Percentiles rank a stretch among this genome's conserved stretches.
Evolutionary conservation across 164 flowering plant species (phyloP).

Genomic region (Tinospora cordifolia): DNA sequence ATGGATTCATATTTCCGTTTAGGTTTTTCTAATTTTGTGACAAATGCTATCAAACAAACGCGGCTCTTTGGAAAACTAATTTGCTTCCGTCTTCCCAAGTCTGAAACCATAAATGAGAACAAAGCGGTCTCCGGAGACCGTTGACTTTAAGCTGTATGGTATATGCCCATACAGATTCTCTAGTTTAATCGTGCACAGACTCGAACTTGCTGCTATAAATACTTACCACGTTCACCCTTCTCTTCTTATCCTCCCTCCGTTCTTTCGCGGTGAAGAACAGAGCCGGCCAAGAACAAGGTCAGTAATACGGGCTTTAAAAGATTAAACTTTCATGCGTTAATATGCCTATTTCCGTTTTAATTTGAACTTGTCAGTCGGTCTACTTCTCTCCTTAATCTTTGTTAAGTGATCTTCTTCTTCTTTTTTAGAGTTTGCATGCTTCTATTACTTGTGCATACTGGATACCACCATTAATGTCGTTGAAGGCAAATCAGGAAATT

Average conservation of each 20-base stretch:
- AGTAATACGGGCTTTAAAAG: too few species aligned
- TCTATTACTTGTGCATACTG: background rate
- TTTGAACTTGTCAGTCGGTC: background rate
- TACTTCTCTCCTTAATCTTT: background rate
- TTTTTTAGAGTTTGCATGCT: background rate
- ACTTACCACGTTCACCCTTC: background rate
- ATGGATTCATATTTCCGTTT: too few species aligned
- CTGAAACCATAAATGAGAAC: background rate
- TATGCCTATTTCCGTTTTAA: background rate
- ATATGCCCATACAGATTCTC: constrained; percentile 3
- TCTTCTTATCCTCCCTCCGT: background rate
- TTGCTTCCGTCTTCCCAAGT: too few species aligned
- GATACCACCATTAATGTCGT: background rate
- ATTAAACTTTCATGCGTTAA: background rate
- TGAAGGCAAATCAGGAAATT: too few species aligned
- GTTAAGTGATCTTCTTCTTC: too few species aligned
- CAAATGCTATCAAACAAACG: too few species aligned
- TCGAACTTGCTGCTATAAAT: background rate
- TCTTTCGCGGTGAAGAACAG: background rate
- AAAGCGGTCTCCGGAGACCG: background rate
- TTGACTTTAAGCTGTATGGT: background rate
- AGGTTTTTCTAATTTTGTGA: too few species aligned
- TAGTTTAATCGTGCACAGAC: background rate
- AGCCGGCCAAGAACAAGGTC: background rate
- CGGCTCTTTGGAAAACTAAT: too few species aligned